A percentile compares a stretch with the other conserved stretches of the same genome.
Evolutionary conservation across 2,329 filamentous ascomycete species (phyloP).

Genomic region (Cyphellophora attinorum): DNA sequence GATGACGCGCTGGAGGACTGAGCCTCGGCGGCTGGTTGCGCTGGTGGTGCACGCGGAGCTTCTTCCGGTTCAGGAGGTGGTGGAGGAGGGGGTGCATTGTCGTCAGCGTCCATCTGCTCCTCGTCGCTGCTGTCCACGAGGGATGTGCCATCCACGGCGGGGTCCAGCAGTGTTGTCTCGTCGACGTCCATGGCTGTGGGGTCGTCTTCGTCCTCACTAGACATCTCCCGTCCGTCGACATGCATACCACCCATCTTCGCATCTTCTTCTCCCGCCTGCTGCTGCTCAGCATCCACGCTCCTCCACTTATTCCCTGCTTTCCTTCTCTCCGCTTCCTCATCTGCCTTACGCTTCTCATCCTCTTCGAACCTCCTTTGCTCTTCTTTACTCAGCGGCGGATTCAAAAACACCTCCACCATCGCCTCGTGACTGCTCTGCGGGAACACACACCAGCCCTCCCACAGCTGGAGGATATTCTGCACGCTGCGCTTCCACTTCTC

Average conservation of each 20-base stretch:
- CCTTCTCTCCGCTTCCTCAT: conserved; percentile 1
- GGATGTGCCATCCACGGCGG: conserved; percentile 28
- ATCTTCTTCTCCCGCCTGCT: no score
- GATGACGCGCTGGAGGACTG: not conserved
- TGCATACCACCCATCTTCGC: not conserved
- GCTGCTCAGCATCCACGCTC: not conserved
- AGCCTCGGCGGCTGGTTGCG: not conserved
- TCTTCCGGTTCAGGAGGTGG: not conserved
- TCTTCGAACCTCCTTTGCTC: conserved; percentile 18
- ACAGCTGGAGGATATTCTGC: conserved; percentile 57
- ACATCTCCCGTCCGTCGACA: not conserved
- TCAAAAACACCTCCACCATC: conserved; percentile 62
- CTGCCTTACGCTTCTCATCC: not conserved
- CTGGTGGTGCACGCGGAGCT: no score
- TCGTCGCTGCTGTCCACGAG: conserved; percentile 42
- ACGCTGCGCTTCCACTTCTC: conserved; percentile 80
- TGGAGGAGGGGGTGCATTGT: conserved; percentile 1
- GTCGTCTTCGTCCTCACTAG: conserved; percentile 23
- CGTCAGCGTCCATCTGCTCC: conserved; percentile 23
- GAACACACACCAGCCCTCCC: conserved; percentile 59
- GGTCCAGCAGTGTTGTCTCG: conserved; percentile 41
- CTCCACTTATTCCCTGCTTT: conserved; percentile 4
- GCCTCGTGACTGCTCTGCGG: conserved; percentile 62
- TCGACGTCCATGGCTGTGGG: conserved; percentile 21
- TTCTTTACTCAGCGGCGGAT: conserved; percentile 49